Evolutionary conservation across 2,329 filamentous ascomycete species (phyloP), one percentile per base, ranked within the genome.

Genomic region (Beauveria caledonica): DNA sequence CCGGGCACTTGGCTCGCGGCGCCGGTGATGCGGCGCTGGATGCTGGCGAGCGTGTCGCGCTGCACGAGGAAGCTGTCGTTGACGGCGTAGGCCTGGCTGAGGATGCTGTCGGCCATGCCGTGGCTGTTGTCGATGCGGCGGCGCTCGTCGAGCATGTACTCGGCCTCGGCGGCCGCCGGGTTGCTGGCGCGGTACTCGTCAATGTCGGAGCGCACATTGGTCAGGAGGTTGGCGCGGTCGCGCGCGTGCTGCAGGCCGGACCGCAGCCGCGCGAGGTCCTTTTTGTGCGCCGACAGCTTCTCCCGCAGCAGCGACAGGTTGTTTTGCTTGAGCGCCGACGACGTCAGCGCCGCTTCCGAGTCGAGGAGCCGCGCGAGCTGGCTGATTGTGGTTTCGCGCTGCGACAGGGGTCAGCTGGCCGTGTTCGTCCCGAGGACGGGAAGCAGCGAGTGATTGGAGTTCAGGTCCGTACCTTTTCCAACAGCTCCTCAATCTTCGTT

Each of bases 91-190:
- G 94, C 94, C 78, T 97, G 94, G 71, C 88, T 92, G 62, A 99
- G 80, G 39, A 99, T 92, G 64, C 85, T 89, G 73, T 99, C 94
- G 52, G 91, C 88, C 79, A 96, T 86, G 66, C 85, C 88, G 74
- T 97, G 89, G 69, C 90, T 95, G 71, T 91, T 88, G 71, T 99
- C 94, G 70, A 99, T 85, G 64, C 89, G 84, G 63, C 80, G 78
- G 56, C 94, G 84, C 80, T 99, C 94, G 68, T 90, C 88, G 29
- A 99, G 82, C 92, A 99, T 97, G 78, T 97, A 99, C 63, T 99
- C 93, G 51, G 91, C 91, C 76, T 85, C 89, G 9, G 90, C 93
- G 48, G 91, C 91, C 76, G 85, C 89, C 9, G 90, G 90, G 71
- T 96, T 94, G 60, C 84, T 85, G 54, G 87, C 84, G 59, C 89